Conservation (phyloP, 371 early-diverging fungal genomes). For the Rhizopus microsporus region DNA sequence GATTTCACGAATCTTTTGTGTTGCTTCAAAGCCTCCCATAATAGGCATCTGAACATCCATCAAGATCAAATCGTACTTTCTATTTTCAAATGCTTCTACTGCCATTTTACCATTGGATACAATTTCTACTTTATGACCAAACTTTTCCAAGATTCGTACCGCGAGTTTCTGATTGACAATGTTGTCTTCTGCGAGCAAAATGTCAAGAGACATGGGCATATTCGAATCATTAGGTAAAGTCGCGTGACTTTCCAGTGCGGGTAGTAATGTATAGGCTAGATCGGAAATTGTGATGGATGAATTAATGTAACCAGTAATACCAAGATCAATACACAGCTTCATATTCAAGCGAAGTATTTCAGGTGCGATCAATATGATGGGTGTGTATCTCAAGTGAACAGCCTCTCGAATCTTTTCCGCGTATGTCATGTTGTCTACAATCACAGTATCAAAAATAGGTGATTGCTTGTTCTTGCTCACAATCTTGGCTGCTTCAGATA, state of each 20-base stretch:
- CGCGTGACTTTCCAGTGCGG: slow-evolving; percentile 69
- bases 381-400: slow-evolving; percentile 60
- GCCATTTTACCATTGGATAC: slow-evolving; percentile 78
- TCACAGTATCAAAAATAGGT: slow-evolving; percentile 55
- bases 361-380: slow-evolving; percentile 63
- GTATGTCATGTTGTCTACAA: slow-evolving; percentile 53
- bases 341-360: slow-evolving; percentile 49
- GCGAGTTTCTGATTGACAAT: slow-evolving; percentile 82
- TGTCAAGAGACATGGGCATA: slow-evolving; percentile 56
- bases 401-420: slow-evolving; percentile 58
- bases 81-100: slow-evolving; percentile 63
- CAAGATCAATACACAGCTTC: slow-evolving; percentile 65
- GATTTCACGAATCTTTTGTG: slow-evolving; percentile 68
- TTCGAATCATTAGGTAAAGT: slow-evolving; percentile 56
- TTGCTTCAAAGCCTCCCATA: slow-evolving; percentile 82
- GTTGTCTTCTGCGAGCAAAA: slow-evolving; percentile 83
- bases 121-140: slow-evolving; percentile 70
- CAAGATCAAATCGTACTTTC: slow-evolving; percentile 67
- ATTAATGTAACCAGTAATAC: slow-evolving; percentile 66
- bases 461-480: slow-evolving; percentile 23
- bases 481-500: slow-evolving; percentile 42
- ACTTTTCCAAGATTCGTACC: slow-evolving; percentile 72
- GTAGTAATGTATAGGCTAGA: slow-evolving; percentile 64
- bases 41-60: slow-evolving; percentile 82
- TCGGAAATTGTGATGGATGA: slow-evolving; percentile 60